A percentile compares a stretch with the other conserved stretches of the same genome.
phyloP scores from a whole-genome alignment of 805 yeast genomes.

The Myxozyma neglecta region DNA sequence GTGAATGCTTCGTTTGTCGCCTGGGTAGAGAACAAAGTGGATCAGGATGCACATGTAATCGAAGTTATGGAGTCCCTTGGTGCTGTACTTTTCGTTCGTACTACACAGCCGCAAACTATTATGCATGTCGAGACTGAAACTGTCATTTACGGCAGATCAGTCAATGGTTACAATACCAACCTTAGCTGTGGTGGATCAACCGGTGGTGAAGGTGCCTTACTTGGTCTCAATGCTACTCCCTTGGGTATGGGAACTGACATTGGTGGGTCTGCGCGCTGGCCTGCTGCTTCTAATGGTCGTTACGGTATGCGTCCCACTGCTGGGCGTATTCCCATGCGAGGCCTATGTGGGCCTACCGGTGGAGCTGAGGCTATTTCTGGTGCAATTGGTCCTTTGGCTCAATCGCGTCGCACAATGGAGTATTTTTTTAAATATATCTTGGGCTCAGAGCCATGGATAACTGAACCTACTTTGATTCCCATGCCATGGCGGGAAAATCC shows the following conservation, averaged over 20 bases:
- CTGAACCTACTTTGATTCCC: constrained; percentile 51
- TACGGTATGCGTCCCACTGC: constrained; percentile 66
- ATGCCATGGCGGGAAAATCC: constrained; percentile 53
- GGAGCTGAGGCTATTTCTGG: constrained; percentile 51
- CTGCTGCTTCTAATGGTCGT: constrained; percentile 63
- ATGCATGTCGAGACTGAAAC: constrained; percentile 69
- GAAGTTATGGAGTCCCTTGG: constrained; percentile 53
- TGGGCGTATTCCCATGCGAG: constrained; percentile 52
- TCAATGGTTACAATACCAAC: constrained; percentile 57
- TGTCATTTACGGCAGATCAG: constrained; percentile 58
- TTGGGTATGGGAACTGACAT: constrained; percentile 69
- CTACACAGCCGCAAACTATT: constrained; percentile 66
- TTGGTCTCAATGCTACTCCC: constrained; percentile 59
- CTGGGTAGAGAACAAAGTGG: constrained; percentile 49
- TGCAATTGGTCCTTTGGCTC: constrained; percentile 55
- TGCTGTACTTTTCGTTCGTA: constrained; percentile 63
- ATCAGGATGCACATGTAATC: constrained; percentile 50
- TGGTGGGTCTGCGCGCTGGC: constrained; percentile 69
- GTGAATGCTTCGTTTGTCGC: constrained; percentile 64
- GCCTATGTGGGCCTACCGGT: constrained; percentile 46
- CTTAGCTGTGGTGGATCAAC: constrained; percentile 72
- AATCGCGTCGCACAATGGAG: constrained; percentile 50
- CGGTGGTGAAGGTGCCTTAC: constrained; percentile 69
- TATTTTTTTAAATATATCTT: constrained; percentile 50
- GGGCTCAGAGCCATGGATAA: constrained; percentile 55